Evolutionary conservation across 2,329 filamentous ascomycete species (phyloP).

Genomic region (Alternaria angustiovoidea): DNA sequence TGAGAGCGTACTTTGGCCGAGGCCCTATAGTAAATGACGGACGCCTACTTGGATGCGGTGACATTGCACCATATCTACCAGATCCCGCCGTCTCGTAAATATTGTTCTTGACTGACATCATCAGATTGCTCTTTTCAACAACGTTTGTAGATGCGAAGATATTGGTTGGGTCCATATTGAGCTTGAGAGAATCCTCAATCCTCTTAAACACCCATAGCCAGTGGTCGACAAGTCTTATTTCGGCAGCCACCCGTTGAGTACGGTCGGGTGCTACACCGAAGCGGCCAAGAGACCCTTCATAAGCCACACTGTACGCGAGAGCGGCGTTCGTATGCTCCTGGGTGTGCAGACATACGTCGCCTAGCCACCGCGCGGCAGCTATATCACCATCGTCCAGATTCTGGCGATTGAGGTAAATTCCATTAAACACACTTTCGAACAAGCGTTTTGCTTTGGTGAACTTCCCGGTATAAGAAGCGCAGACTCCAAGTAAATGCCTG

Average conservation of each 20-base stretch:
- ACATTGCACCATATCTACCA: neutral
- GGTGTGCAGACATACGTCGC: constrained; percentile 42
- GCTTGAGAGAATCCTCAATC: constrained; percentile 25
- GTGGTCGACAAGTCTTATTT: constrained; percentile 33
- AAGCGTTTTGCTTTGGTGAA: constrained; percentile 37
- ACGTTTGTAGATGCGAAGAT: constrained; percentile 34
- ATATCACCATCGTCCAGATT: constrained; percentile 44
- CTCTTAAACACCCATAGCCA: constrained; percentile 27
- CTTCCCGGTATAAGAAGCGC: constrained; percentile 37
- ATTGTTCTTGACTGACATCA: constrained; percentile 17
- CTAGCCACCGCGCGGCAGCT: constrained; percentile 44
- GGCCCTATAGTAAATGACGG: constrained; percentile 2
- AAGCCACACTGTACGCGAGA: constrained; percentile 41
- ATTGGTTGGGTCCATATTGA: constrained; percentile 33
- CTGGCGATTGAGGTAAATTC: constrained; percentile 27
- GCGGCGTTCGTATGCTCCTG: constrained; percentile 39
- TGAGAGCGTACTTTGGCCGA: constrained; percentile 19
- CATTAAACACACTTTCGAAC: constrained; percentile 40
- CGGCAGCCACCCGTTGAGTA: constrained; percentile 26
- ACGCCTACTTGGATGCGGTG: neutral
- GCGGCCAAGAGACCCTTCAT: constrained; percentile 32
- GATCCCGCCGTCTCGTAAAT: constrained; percentile 9
- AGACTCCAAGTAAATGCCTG: constrained; percentile 39
- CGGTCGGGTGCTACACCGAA: constrained; percentile 24
- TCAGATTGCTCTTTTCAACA: constrained; percentile 33